Conservation (phyloP, 345 rosid genomes). For the Geranium brycei region DNA sequence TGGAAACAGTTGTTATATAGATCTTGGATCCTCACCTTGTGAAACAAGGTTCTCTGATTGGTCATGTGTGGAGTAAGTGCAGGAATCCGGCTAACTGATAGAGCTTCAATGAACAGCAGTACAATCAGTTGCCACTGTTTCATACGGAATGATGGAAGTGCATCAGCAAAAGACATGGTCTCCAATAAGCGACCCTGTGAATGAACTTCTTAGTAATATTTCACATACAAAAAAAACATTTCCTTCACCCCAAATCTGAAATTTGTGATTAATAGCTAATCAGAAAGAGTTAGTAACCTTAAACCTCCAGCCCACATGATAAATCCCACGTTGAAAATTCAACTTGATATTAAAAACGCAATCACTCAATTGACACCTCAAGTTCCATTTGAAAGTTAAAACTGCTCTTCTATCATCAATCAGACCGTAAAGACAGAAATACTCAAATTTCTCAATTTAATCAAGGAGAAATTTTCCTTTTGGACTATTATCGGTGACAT, state of each 20-base stretch:
- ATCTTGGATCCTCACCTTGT: slow-evolving; percentile 27
- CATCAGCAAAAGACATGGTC: slow-evolving; percentile 67
- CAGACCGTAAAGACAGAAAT: neutral
- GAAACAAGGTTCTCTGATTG: slow-evolving; percentile 33
- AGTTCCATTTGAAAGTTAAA: neutral
- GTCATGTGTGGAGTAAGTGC: slow-evolving; percentile 38
- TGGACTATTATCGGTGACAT: neutral
- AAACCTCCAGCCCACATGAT: neutral
- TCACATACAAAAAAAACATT: neutral
- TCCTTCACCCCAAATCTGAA: neutral
- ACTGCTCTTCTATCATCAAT: too few relatives aligned
- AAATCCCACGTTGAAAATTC: neutral
- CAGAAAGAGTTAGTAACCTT: neutral
- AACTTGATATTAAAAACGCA: too few relatives aligned
- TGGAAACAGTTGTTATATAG: neutral
- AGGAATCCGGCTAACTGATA: slow-evolving; percentile 61
- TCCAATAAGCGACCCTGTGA: slow-evolving; percentile 59
- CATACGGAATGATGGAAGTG: slow-evolving; percentile 49
- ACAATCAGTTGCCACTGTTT: slow-evolving; percentile 77
- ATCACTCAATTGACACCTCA: neutral
- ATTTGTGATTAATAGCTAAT: neutral
- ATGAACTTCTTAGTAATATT: neutral
- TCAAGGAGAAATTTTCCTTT: neutral
- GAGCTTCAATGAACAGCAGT: slow-evolving; percentile 62
- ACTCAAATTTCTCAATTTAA: neutral